These are phyloP conservation scores for Trichosporon sp. DNA, from an alignment of 1,284 basidiomycete species.

Conservation along the genomic window DNA sequence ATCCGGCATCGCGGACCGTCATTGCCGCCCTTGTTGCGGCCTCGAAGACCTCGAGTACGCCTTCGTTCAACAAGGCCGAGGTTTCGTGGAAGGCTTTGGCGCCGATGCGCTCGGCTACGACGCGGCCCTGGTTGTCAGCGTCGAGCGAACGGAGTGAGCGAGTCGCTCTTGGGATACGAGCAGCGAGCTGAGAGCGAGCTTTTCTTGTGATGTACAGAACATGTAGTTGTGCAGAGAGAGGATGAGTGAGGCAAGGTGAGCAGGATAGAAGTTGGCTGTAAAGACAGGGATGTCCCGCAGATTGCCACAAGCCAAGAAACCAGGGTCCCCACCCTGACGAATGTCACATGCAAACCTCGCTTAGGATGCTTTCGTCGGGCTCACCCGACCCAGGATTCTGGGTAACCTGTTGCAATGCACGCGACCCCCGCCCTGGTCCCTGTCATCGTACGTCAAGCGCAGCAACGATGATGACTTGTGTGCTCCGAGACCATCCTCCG, in stretches of 20 bases:
- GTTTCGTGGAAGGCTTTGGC: conserved; percentile 92
- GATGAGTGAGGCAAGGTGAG: not conserved
- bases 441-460: not conserved
- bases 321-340: too few relatives aligned
- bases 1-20: conserved; percentile 77
- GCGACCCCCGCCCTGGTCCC: not conserved
- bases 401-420: not conserved
- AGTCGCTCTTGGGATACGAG: too few relatives aligned
- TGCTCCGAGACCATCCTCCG: not conserved
- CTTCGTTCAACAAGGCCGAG: conserved; percentile 84
- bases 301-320: too few relatives aligned
- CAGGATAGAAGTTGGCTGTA: too few relatives aligned
- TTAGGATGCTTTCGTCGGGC: not conserved
- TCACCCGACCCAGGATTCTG: not conserved
- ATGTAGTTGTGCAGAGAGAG: not conserved
- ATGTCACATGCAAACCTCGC: not conserved
- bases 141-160: not conserved
- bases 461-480: too few relatives aligned
- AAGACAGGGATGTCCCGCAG: too few relatives aligned
- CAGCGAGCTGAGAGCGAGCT: too few relatives aligned
- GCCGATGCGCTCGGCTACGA: conserved; percentile 75
- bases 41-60: conserved; percentile 94
- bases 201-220: too few relatives aligned
- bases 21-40: conserved; percentile 90
- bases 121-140: conserved; percentile 64